Evolutionary conservation across 2,329 filamentous ascomycete genomes (phyloP).

Genomic region (Stagonosporopsis chrysanthemi): DNA sequence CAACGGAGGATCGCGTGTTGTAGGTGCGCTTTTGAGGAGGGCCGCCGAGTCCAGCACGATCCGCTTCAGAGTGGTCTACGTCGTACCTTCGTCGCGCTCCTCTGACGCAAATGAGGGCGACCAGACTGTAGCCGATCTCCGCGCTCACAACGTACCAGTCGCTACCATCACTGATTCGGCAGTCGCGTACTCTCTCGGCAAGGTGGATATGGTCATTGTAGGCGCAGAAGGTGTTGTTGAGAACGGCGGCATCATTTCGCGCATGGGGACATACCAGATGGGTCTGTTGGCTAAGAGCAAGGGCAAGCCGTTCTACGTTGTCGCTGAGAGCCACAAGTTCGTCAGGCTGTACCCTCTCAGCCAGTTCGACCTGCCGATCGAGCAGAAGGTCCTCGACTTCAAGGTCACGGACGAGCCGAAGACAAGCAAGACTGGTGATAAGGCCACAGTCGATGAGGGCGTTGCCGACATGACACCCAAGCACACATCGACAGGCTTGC

Average conservation of each 20-base stretch:
- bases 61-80: slow-evolving; percentile 83
- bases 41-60: slow-evolving; percentile 73
- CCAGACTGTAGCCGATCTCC: slow-evolving; percentile 73
- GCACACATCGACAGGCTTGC: slow-evolving; percentile 31
- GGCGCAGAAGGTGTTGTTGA: slow-evolving; percentile 86
- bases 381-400: slow-evolving; percentile 80
- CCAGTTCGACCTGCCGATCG: slow-evolving; percentile 81
- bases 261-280: slow-evolving; percentile 87
- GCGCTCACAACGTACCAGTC: slow-evolving; percentile 79
- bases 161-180: slow-evolving; percentile 79
- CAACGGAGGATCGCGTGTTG: slow-evolving; percentile 85
- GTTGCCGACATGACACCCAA: slow-evolving; percentile 42
- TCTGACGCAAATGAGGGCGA: slow-evolving; percentile 65
- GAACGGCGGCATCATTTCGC: slow-evolving; percentile 89
- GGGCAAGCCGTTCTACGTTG: slow-evolving; percentile 85
- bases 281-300: slow-evolving; percentile 77
- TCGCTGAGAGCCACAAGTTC: slow-evolving; percentile 96
- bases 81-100: slow-evolving; percentile 46
- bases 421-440: slow-evolving; percentile 20
- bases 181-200: slow-evolving; percentile 79
- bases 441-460: slow-evolving; percentile 57
- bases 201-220: slow-evolving; percentile 73
- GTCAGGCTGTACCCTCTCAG: slow-evolving; percentile 83
- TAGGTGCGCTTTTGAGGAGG: slow-evolving; percentile 76
- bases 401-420: slow-evolving; percentile 58